A percentile compares a stretch with the other conserved stretches of the same genome.
Conservation (phyloP, 164 flowering plant species). For the Amborella trichopoda region DNA sequence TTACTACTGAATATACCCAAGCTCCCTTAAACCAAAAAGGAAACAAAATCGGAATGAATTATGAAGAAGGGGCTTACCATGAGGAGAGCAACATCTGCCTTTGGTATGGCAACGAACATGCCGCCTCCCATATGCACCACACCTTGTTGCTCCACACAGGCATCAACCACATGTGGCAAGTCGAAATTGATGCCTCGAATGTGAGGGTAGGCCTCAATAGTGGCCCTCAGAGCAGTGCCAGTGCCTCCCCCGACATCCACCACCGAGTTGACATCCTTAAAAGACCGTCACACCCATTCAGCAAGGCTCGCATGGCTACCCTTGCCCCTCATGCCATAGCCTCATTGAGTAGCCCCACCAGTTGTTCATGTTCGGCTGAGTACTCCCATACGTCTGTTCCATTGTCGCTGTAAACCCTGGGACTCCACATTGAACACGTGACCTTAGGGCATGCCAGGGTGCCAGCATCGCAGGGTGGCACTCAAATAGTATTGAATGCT, state of each 20-base stretch:
- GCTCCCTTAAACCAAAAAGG: too few relatives aligned
- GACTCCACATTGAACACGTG: too few relatives aligned
- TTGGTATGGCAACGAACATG: conserved; percentile 38
- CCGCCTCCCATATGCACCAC: conserved; percentile 44
- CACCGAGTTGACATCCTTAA: conserved; percentile 1
- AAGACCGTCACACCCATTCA: too few relatives aligned
- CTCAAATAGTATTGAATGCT: conserved; percentile 1
- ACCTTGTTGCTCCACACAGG: conserved; percentile 15
- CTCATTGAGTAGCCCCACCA: too few relatives aligned
- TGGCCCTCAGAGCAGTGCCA: conserved; percentile 1
- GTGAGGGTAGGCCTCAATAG: conserved; percentile 1
- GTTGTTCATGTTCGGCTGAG: too few relatives aligned
- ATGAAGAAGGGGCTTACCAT: conserved; percentile 25
- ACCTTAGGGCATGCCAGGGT: neutral
- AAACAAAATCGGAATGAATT: too few relatives aligned
- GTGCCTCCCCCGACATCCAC: conserved; percentile 7
- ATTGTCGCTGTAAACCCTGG: too few relatives aligned
- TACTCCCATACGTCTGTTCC: too few relatives aligned
- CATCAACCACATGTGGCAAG: conserved; percentile 3
- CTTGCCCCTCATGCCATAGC: too few relatives aligned
- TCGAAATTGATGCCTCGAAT: conserved; percentile 5
- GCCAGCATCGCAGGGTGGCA: conserved; percentile 4
- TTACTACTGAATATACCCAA: too few relatives aligned
- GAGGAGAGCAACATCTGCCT: conserved; percentile 35
- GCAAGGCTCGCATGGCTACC: too few relatives aligned